These are phyloP conservation scores for Ramaria sp. DNA, from an alignment of 768 basidiomycete genomes.

Conservation along the genomic window DNA sequence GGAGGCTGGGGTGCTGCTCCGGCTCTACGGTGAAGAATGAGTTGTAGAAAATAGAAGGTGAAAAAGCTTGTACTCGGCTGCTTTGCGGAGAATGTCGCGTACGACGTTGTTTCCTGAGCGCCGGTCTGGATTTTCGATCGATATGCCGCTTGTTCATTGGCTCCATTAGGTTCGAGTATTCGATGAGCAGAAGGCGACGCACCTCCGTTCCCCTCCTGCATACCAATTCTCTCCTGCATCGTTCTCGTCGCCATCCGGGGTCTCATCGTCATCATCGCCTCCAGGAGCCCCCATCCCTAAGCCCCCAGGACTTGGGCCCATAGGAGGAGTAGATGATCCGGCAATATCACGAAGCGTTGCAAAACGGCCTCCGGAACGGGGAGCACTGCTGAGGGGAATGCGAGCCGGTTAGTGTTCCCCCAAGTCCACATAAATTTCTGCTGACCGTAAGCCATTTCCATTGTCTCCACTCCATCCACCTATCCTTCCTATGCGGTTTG, in stretches of 20 bases:
- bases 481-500: slow-evolving; percentile 17
- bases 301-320: slow-evolving; percentile 11
- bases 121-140: slow-evolving; percentile 74
- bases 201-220: slow-evolving; percentile 95
- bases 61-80: slow-evolving; percentile 52
- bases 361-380: slow-evolving; percentile 21
- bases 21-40: slow-evolving; percentile 18
- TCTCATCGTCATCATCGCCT: slow-evolving; percentile 36
- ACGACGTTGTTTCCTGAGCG: slow-evolving; percentile 27
- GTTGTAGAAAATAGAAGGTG: slow-evolving; percentile 6
- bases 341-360: slow-evolving; percentile 27
- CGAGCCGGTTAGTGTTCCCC: slow-evolving; percentile 1
- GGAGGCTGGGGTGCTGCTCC: slow-evolving; percentile 23
- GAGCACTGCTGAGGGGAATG: slow-evolving; percentile 11
- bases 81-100: slow-evolving; percentile 66
- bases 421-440: slow-evolving; percentile 4
- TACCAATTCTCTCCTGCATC: slow-evolving; percentile 64
- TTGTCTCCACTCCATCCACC: slow-evolving; percentile 32
- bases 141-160: slow-evolving; percentile 56
- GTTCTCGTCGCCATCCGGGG: slow-evolving; percentile 35
- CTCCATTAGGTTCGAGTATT: background rate
- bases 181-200: background rate
- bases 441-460: slow-evolving; percentile 16
- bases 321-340: slow-evolving; percentile 11
- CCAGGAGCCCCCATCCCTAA: slow-evolving; percentile 6